phyloP scores from a whole-genome alignment of 2,329 filamentous ascomycete species.

The Exophiala mesophila region DNA sequence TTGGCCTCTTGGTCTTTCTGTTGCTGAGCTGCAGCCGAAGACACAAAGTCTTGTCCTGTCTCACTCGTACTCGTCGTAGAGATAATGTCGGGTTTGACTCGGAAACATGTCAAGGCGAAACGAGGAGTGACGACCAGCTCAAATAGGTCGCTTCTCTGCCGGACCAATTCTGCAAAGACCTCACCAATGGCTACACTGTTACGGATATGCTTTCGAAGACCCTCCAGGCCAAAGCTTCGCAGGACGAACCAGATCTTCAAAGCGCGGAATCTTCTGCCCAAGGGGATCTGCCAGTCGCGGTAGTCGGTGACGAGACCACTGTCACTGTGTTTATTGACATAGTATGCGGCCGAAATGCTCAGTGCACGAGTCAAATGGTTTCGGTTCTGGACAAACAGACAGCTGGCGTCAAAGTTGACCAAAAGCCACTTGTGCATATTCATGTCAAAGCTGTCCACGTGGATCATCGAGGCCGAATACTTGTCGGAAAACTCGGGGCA shows the following conservation, averaged over 20 bases:
- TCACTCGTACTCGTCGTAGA: slow-evolving; percentile 3
- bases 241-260: slow-evolving; percentile 96
- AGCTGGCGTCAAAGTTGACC: slow-evolving; percentile 83
- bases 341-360: slow-evolving; percentile 73
- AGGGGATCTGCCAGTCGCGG: slow-evolving; percentile 93
- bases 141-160: slow-evolving; percentile 62
- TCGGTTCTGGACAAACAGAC: slow-evolving; percentile 72
- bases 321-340: slow-evolving; percentile 75
- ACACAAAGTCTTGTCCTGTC: slow-evolving; percentile 31
- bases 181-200: slow-evolving; percentile 66
- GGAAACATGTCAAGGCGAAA: slow-evolving; percentile 76
- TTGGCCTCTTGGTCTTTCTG: slow-evolving; percentile 56
- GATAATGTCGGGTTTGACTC: slow-evolving; percentile 47
- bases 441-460: slow-evolving; percentile 76
- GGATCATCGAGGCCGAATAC: slow-evolving; percentile 42
- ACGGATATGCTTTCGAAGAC: slow-evolving; percentile 68
- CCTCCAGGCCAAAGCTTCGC: slow-evolving; percentile 71
- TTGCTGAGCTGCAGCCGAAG: slow-evolving; percentile 31
- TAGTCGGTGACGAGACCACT: slow-evolving; percentile 86
- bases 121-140: slow-evolving; percentile 66
- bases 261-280: slow-evolving; percentile 80
- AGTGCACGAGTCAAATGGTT: slow-evolving; percentile 73
- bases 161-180: slow-evolving; percentile 59
- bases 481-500: slow-evolving; percentile 70
- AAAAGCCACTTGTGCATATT: slow-evolving; percentile 98